Base-by-base conservation (phyloP, 805 yeast genomes). In the Hanseniaspora hatyaiensis region DNA sequence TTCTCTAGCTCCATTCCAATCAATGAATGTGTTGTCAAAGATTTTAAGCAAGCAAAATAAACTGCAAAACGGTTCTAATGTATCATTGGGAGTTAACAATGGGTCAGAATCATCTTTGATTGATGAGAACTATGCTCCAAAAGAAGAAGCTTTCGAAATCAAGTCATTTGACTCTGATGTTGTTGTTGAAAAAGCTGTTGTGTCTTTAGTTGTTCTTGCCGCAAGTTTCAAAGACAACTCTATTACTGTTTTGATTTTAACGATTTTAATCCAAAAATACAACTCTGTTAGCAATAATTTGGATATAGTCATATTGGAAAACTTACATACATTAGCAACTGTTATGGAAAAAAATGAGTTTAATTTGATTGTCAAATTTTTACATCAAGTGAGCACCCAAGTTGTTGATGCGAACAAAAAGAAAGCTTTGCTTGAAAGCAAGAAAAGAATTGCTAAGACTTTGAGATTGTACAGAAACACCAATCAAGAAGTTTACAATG, bases 241-340 rank as follows among this genome's bases (percentile, higher is more conserved):
- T 15, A 81, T 89, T 26, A 75, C 82, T 15, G 78, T 82, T 3
- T 70, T 92, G 53, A 79, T 94, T 0, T 78, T 84, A 12, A 80
- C 95, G 0, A 78, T 92, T 32, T 69, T 92, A 49, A 76, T 84
- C 12, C 96, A 88, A 59, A 88, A 87, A 57, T 67, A 79, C 4
- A 68, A 60, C 44, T 63, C 61, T 6, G 65, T 68, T 16, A 72
- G 78, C 16, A 65, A 74, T 13, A 72, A 73, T 19, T 65, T 78
- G 39, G 82, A 81, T 34, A 64, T 66, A 1, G 59, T 72, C 26
- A 71, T 84, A 34, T 63, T 84, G 23, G 66, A 71, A 32, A 88
- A 87, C 0, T 66, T 84, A 33, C 73, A 80, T 1, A 68, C 71
- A 8, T 71, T 86, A 54, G 79, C 85, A 4, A 74, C 78, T 2